A percentile compares a stretch with the other conserved stretches of the same genome.
These are phyloP conservation scores for Dichotomopilus funicola DNA, from an alignment of 2,329 filamentous ascomycete genomes.

Conservation along the genomic window DNA sequence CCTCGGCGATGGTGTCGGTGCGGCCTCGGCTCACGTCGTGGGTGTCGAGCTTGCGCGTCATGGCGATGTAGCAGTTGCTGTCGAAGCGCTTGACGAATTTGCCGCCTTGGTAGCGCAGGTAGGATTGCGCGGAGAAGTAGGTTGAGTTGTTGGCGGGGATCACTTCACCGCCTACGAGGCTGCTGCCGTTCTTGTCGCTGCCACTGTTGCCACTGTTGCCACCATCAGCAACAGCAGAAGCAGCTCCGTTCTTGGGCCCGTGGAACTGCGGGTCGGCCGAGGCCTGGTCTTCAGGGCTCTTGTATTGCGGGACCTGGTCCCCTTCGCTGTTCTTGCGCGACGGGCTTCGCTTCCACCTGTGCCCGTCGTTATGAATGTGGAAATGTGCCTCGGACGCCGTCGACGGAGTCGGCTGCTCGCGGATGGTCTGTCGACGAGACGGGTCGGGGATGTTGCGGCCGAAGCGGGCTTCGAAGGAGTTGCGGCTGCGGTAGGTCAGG, in stretches of 20 bases:
- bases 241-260: conserved; percentile 46
- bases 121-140: conserved; percentile 98
- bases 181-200: conserved; percentile 20
- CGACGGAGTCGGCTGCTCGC: conserved; percentile 53
- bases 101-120: conserved; percentile 89
- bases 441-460: conserved; percentile 88
- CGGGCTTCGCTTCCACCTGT: conserved; percentile 52
- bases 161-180: conserved; percentile 45
- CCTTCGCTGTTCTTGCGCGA: conserved; percentile 44
- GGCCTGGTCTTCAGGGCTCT: not conserved
- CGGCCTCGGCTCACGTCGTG: conserved; percentile 87
- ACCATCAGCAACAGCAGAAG: too few relatives aligned
- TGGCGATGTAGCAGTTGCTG: conserved; percentile 97
- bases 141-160: conserved; percentile 58
- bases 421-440: conserved; percentile 75
- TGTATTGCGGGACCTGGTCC: conserved; percentile 8
- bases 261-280: conserved; percentile 61
- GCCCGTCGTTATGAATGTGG: conserved; percentile 77
- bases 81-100: conserved; percentile 98
- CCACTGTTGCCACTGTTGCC: too few relatives aligned
- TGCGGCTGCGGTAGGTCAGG: conserved; percentile 89
- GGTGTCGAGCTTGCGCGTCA: conserved; percentile 94
- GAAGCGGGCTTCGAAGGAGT: conserved; percentile 94
- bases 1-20: conserved; percentile 60
- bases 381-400: conserved; percentile 68